A percentile compares a stretch with the other conserved stretches of the same genome.
Evolutionary conservation across 208 protist genomes (phyloP).

Genomic region (Crithidia sp.): DNA sequence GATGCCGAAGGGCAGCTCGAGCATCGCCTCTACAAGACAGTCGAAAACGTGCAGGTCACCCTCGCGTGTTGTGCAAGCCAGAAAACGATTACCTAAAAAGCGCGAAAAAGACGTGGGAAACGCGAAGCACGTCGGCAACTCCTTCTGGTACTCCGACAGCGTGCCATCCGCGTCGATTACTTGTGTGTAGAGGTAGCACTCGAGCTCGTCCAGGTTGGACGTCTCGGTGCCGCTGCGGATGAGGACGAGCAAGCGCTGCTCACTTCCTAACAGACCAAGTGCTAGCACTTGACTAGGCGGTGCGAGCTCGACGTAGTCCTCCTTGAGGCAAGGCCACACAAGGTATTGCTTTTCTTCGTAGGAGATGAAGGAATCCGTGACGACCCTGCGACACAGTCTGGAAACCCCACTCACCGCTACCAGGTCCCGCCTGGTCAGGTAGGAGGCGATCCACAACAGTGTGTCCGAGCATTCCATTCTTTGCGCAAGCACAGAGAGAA

Average conservation of each 20-base stretch:
- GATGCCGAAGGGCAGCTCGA: slow-evolving; percentile 56
- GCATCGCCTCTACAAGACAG: slow-evolving; percentile 41
- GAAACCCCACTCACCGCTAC: slow-evolving; percentile 56
- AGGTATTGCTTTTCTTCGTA: slow-evolving; percentile 49
- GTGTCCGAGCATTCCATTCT: slow-evolving; percentile 65
- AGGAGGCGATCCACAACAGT: slow-evolving; percentile 54
- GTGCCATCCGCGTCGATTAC: slow-evolving; percentile 22
- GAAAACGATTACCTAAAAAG: slow-evolving; percentile 63
- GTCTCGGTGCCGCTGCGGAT: slow-evolving; percentile 34
- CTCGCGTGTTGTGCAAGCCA: slow-evolving; percentile 53
- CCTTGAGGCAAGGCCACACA: slow-evolving; percentile 35
- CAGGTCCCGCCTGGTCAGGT: slow-evolving; percentile 51
- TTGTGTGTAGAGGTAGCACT: slow-evolving; percentile 60
- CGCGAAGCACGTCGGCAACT: slow-evolving; percentile 55
- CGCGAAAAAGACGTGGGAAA: slow-evolving; percentile 38
- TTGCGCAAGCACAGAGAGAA: background rate
- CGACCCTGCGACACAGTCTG: slow-evolving; percentile 30
- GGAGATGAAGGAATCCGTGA: slow-evolving; percentile 35
- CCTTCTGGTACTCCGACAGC: slow-evolving; percentile 37
- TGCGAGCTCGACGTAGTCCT: slow-evolving; percentile 54
- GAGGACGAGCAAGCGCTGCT: slow-evolving; percentile 50
- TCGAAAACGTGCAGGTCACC: slow-evolving; percentile 62
- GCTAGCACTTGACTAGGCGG: slow-evolving; percentile 61
- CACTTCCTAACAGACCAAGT: slow-evolving; percentile 38
- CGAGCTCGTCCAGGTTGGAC: slow-evolving; percentile 35